phyloP scores from a whole-genome alignment of 805 yeast species.

The Debaryomyces maramus region DNA sequence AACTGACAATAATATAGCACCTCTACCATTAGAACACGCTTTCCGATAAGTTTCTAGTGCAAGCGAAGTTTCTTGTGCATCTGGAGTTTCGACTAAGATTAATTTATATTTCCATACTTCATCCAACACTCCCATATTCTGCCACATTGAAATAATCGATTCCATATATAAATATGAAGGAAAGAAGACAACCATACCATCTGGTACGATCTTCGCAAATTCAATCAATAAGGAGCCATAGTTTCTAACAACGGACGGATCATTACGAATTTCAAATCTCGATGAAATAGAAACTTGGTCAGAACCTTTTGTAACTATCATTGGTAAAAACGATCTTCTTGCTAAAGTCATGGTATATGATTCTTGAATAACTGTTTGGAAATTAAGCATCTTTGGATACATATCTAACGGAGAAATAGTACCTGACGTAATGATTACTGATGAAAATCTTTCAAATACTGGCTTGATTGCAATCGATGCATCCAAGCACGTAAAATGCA shows the following conservation, averaged over 20 bases:
- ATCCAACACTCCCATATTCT: slow-evolving; percentile 94
- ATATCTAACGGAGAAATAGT: slow-evolving; percentile 97
- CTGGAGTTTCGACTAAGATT: slow-evolving; percentile 96
- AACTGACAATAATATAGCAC: slow-evolving; percentile 92
- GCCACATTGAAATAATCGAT: slow-evolving; percentile 98
- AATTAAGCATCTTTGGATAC: slow-evolving; percentile 96
- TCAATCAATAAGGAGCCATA: slow-evolving; percentile 92
- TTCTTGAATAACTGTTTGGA: slow-evolving; percentile 89
- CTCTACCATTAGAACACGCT: slow-evolving; percentile 96
- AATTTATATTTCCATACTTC: slow-evolving; percentile 98
- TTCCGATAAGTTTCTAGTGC: slow-evolving; percentile 94
- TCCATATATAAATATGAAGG: slow-evolving; percentile 98
- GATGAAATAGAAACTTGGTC: slow-evolving; percentile 98
- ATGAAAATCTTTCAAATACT: slow-evolving; percentile 86
- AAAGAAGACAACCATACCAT: slow-evolving; percentile 96
- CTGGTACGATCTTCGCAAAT: slow-evolving; percentile 94
- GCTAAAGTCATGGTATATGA: slow-evolving; percentile 96
- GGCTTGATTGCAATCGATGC: slow-evolving; percentile 98
- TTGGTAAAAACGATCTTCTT: slow-evolving; percentile 87
- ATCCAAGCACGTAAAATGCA: slow-evolving; percentile 91
- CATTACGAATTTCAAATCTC: slow-evolving; percentile 93
- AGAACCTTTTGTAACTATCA: slow-evolving; percentile 95
- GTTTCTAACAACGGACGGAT: slow-evolving; percentile 95
- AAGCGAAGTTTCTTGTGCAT: slow-evolving; percentile 95
- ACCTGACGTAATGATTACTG: slow-evolving; percentile 95